A percentile compares a stretch with the other conserved stretches of the same genome.
phyloP scores from a whole-genome alignment of 805 yeast species.

The Debaryomyces castellii region DNA sequence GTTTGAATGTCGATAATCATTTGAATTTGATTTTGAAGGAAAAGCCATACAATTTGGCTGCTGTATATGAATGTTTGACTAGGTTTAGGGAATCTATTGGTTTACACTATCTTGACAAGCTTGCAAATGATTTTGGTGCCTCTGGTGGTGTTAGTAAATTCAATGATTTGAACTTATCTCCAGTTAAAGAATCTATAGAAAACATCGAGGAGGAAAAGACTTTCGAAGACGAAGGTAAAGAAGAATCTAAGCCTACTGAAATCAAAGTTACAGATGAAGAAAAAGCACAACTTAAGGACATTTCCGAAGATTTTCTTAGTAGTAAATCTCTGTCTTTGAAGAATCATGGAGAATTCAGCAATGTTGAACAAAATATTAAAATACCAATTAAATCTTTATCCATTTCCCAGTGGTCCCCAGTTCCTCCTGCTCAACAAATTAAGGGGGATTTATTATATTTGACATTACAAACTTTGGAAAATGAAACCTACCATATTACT shows the following conservation, averaged over 20 bases:
- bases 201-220: constrained; percentile 13
- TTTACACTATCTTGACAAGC: constrained; percentile 46
- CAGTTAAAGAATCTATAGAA: constrained; percentile 18
- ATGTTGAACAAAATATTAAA: constrained; percentile 25
- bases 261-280: constrained; percentile 29
- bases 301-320: constrained; percentile 12
- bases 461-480: constrained; percentile 74
- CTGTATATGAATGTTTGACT: constrained; percentile 60
- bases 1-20: constrained; percentile 16
- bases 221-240: constrained; percentile 11
- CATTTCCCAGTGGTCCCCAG: constrained; percentile 85
- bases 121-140: constrained; percentile 39
- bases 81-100: constrained; percentile 63
- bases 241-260: constrained; percentile 11
- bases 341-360: constrained; percentile 28
- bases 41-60: constrained; percentile 58
- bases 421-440: constrained; percentile 57
- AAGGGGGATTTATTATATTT: constrained; percentile 83
- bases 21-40: constrained; percentile 48
- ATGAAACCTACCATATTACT: constrained; percentile 75
- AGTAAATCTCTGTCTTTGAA: constrained; percentile 10
- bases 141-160: constrained; percentile 54
- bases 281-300: constrained; percentile 15
- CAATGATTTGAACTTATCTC: constrained; percentile 37
- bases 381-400: constrained; percentile 57